A percentile compares a stretch with the other conserved stretches of the same genome.
Conservation (phyloP, 345 rosid species). For the Theobroma cacao region DNA sequence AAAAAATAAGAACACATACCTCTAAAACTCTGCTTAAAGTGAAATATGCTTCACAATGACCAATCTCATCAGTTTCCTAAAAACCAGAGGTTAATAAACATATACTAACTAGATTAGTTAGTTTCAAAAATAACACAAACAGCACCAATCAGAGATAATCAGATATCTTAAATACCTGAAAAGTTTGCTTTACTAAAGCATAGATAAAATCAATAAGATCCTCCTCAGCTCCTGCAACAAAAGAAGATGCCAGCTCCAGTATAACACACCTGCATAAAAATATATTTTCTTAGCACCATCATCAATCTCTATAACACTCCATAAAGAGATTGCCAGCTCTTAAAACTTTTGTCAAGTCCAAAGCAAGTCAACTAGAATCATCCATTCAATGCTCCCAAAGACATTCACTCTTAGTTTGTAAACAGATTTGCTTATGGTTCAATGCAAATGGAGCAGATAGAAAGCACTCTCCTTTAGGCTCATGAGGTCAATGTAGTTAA, state of each 20-base stretch:
- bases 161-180: slow-evolving; percentile 44
- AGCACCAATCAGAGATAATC: not conserved
- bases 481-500: too few species aligned
- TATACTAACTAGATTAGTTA: not conserved
- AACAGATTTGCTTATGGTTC: not conserved
- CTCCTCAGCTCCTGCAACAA: slow-evolving; percentile 67
- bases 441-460: not conserved
- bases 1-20: slow-evolving; percentile 38
- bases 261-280: slow-evolving; percentile 40
- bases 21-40: slow-evolving; percentile 66
- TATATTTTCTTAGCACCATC: not conserved
- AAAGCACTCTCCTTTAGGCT: not conserved
- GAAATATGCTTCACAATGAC: slow-evolving; percentile 65
- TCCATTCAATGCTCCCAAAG: not conserved
- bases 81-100: slow-evolving; percentile 21
- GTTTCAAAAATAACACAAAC: not conserved
- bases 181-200: slow-evolving; percentile 50
- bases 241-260: slow-evolving; percentile 66
- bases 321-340: not conserved
- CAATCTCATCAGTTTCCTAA: slow-evolving; percentile 50
- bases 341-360: not conserved
- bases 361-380: not conserved
- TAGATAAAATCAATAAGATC: slow-evolving; percentile 71
- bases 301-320: not conserved
- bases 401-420: not conserved